Evolutionary conservation across 306 rosid genomes (phyloP), one percentile per base, ranked within the genome.

Genomic region (Abrus precatorius): DNA sequence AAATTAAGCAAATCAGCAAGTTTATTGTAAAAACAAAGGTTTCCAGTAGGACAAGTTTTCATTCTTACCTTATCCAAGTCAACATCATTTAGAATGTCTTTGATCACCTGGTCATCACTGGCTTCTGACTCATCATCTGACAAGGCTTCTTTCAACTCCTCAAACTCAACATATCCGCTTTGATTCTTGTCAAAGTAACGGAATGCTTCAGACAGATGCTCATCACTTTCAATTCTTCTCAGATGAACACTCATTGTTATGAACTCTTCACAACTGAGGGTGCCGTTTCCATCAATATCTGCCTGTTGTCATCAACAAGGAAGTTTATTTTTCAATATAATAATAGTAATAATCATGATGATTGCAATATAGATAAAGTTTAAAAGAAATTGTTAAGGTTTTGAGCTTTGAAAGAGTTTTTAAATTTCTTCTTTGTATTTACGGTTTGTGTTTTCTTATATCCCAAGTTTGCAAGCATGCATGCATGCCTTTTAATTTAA

Each of bases 261-360:
- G 71, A 95, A 95, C 83, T 95, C 99, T 12, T 91, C 97, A 8
- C 95, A 90, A 38, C 76, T 84, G 12, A 95, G 81, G 66, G 90
- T 81, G 77, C 99, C 99, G 7, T 73, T 95, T 89, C 98, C 99
- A 82, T 95, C 98, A 32, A 47, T 36, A 70, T 95, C 98, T 82
- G 98, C 99, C 99, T 95, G 88, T 87, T 71, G 32, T 53, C 54
- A 76, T 74, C 0, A 44, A 55, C 52, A 49, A 64, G 1, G 28
- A 61, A 65, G 10, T 36, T 70, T 33, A 32, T 20, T 54, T 7
- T 69, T 29, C 4, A 11, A 73, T 3, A 44, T 44, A 44, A 44
- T 44, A 44, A 44, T 44, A 1, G 5, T 67, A 14, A 45, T 10
- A 43, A 43, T 52, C 52, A 54, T 32, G 3, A 30, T 52, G 27